phyloP scores from a whole-genome alignment of 129 eudicot species.

The Arctium minus region DNA sequence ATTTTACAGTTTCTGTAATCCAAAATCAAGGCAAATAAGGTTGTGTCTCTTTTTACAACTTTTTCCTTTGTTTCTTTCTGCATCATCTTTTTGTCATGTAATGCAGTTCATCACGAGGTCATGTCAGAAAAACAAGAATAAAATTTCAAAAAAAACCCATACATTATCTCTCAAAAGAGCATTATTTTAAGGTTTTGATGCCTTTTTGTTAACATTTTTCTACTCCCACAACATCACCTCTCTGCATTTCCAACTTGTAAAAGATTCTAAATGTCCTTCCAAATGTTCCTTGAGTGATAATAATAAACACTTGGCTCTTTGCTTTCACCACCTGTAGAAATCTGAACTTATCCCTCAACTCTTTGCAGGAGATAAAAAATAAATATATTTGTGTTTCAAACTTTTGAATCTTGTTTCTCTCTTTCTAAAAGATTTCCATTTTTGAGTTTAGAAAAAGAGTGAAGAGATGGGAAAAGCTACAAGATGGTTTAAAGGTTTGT shows the following conservation, averaged over 20 bases:
- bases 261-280: conserved; percentile 50
- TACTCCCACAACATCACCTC: conserved; percentile 15
- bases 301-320: conserved; percentile 26
- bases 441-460: background rate
- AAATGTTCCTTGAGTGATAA: conserved; percentile 17
- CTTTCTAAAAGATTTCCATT: conserved; percentile 1
- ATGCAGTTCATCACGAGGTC: conserved; percentile 76
- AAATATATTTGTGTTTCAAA: background rate
- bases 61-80: conserved; percentile 45
- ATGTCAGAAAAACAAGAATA: conserved; percentile 55
- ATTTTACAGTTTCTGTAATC: conserved; percentile 1
- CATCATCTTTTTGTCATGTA: conserved; percentile 66
- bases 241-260: conserved; percentile 48
- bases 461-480: conserved; percentile 77
- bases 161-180: conserved; percentile 29
- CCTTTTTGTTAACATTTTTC: conserved; percentile 36
- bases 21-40: conserved; percentile 6
- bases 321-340: conserved; percentile 8
- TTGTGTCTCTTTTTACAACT: conserved; percentile 28
- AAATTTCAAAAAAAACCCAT: conserved; percentile 28
- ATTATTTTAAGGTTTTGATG: conserved; percentile 50
- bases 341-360: background rate
- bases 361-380: background rate
- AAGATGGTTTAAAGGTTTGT: conserved; percentile 69
- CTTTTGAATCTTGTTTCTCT: background rate